These are phyloP conservation scores for Candida pseudocylindracea DNA, from an alignment of 1,139 yeast species.

Conservation along the genomic window DNA sequence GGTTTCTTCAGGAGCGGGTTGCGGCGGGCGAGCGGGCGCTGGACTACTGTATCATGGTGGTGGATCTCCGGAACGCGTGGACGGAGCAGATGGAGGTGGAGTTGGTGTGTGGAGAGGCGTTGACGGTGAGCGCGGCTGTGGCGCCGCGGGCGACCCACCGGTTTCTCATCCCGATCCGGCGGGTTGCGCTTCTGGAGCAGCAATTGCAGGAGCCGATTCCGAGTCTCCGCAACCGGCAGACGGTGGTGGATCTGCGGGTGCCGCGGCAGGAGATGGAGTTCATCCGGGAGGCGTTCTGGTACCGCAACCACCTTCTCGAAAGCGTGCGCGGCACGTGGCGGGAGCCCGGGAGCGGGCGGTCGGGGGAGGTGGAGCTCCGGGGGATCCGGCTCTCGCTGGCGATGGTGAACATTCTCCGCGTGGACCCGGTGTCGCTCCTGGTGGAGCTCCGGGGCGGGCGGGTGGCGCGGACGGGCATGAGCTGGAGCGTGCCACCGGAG, in stretches of 20 bases:
- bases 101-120: constrained; percentile 2
- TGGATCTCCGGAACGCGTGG: constrained; percentile 61
- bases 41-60: constrained; percentile 35
- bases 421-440: constrained; percentile 9
- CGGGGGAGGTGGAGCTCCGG: constrained; percentile 45
- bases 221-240: constrained; percentile 52
- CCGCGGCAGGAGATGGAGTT: constrained; percentile 19
- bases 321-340: constrained; percentile 46
- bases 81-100: constrained; percentile 11
- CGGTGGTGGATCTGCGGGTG: constrained; percentile 26
- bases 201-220: constrained; percentile 38
- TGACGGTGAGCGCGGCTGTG: constrained; percentile 17
- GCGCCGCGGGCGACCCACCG: constrained; percentile 18
- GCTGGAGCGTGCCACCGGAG: constrained; percentile 13
- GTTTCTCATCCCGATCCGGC: constrained; percentile 43
- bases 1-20: constrained; percentile 5
- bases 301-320: constrained; percentile 38
- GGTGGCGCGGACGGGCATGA: constrained; percentile 4
- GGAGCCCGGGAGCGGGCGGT: constrained; percentile 8
- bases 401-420: constrained; percentile 24
- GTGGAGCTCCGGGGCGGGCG: constrained; percentile 1
- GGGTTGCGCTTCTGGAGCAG: constrained; percentile 22
- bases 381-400: constrained; percentile 33
- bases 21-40: constrained; percentile 11
- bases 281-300: constrained; percentile 59